Evolutionary conservation across 441 rosid genomes (phyloP).

Genomic region (Jatropha multifida): DNA sequence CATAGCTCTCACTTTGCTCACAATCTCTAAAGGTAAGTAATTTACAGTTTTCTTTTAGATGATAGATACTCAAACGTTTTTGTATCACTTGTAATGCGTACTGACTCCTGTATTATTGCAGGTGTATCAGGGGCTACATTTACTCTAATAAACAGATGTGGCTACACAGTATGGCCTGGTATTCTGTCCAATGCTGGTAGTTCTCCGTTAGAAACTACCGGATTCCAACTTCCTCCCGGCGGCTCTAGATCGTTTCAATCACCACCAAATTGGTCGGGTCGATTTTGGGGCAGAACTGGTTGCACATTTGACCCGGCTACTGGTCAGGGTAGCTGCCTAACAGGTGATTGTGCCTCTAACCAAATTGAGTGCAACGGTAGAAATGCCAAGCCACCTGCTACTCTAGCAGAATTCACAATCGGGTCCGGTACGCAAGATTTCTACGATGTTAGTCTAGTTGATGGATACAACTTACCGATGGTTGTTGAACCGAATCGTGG

Average conservation of each 20-base stretch:
- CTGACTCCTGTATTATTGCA: constrained; percentile 12
- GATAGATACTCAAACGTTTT: too few relatives aligned
- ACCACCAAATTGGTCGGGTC: constrained; percentile 87
- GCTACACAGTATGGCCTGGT: constrained; percentile 88
- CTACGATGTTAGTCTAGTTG: constrained; percentile 91
- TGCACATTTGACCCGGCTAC: constrained; percentile 59
- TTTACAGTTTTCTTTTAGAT: background rate
- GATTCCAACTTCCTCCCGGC: constrained; percentile 66
- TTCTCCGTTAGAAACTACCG: constrained; percentile 59
- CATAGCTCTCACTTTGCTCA: constrained; percentile 31
- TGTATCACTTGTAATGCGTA: background rate
- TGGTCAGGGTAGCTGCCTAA: constrained; percentile 62
- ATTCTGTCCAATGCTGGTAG: constrained; percentile 75
- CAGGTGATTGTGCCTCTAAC: constrained; percentile 82
- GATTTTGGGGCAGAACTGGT: constrained; percentile 87
- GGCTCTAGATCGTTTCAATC: constrained; percentile 51
- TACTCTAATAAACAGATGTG: constrained; percentile 64
- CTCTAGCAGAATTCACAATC: constrained; percentile 87
- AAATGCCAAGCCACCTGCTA: constrained; percentile 78
- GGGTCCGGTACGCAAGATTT: constrained; percentile 64
- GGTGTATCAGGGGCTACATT: constrained; percentile 62
- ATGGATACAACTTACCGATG: constrained; percentile 89
- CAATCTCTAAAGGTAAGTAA: constrained; percentile 32
- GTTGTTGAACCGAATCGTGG: constrained; percentile 79
- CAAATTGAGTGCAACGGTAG: constrained; percentile 68